Evolutionary conservation across 2,329 filamentous ascomycete genomes (phyloP), one percentile per base, ranked within the genome.

Genomic region (Aspergillus japonicus): DNA sequence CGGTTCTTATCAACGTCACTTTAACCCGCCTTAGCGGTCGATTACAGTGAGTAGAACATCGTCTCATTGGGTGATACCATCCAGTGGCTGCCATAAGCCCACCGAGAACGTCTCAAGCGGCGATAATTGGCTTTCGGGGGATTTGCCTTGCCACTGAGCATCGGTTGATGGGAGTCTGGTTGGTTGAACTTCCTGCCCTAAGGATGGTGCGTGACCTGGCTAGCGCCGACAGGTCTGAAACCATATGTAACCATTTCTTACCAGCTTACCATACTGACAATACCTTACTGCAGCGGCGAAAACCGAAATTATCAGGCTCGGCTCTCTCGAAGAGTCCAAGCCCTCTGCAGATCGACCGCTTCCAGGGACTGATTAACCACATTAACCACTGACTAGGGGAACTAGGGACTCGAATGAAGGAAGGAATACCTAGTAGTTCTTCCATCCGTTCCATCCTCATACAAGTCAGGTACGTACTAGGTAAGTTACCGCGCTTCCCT

Each of bases 161-260:
- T 58, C 59, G 56, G 58, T 56, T 56, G 55, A 50, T 53, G 54
- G 52, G 56, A 47, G 44, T 59, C 62, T 67, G 64, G 62, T 66
- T 65, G 64, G 63, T 47, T 54, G 14, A 19, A 14, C 42, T 47
- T 11, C 3, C 49, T 64, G 56, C 62, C 64, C 59, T 61, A 62
- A 63, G 59, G 52, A 54, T 68, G 62, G 63, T 66, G 65, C 61
- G 64, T 67, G 66, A 67, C 65, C 64, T 58, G 33, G 50, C 60
- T 63, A 62, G 60, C 44, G 60, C 62, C 47, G 58, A 50, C 62
- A 49, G 11, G 44, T 55, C 56, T 59, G 55, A 48, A 57, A 61
- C 57, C 51, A 51, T 47, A 42, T 29, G 26, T 29, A 29, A 8
- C 26, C 26, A 6, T 3, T 29, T 8, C 7, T 29, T 29, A 29